phyloP scores from a whole-genome alignment of 2,329 filamentous ascomycete species.

The Diaporthe sp. region DNA sequence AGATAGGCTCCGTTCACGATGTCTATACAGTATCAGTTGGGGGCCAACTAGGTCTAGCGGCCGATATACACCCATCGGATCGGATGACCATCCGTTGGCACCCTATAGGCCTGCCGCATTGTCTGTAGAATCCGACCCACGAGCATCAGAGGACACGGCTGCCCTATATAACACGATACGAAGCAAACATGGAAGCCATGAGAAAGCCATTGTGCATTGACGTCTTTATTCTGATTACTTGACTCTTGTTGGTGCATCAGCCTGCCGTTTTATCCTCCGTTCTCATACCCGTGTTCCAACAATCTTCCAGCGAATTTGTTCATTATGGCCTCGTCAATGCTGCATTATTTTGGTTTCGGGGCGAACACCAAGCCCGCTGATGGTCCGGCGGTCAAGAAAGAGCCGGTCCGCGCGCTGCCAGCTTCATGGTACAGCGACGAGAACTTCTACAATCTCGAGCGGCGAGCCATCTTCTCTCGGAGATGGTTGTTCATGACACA shows the following conservation, averaged over 20 bases:
- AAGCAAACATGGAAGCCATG: background rate
- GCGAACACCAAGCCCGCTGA: constrained; percentile 13
- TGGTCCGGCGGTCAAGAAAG: constrained; percentile 45
- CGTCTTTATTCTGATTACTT: background rate
- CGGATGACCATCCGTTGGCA: constrained; percentile 10
- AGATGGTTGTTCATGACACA: constrained; percentile 55
- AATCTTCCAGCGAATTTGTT: background rate
- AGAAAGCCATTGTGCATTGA: background rate
- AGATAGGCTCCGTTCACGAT: constrained; percentile 18
- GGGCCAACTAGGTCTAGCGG: constrained; percentile 20
- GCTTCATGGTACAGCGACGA: constrained; percentile 58
- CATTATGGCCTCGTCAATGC: constrained; percentile 29
- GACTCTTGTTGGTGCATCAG: background rate
- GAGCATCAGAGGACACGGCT: constrained; percentile 15
- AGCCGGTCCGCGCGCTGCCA: constrained; percentile 46
- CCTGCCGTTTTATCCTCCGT: background rate
- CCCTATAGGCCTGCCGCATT: background rate
- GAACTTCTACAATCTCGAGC: constrained; percentile 58
- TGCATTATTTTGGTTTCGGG: constrained; percentile 34
- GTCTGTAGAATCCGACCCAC: background rate
- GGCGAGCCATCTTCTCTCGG: constrained; percentile 58
- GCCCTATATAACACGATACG: constrained; percentile 14
- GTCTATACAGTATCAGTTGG: constrained; percentile 4
- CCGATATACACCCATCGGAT: constrained; percentile 22
- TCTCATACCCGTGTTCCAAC: background rate